A percentile compares a stretch with the other conserved stretches of the same genome.
These are phyloP conservation scores for Leishmania aethiopica DNA, from an alignment of 208 protist genomes.

Conservation along the genomic window DNA sequence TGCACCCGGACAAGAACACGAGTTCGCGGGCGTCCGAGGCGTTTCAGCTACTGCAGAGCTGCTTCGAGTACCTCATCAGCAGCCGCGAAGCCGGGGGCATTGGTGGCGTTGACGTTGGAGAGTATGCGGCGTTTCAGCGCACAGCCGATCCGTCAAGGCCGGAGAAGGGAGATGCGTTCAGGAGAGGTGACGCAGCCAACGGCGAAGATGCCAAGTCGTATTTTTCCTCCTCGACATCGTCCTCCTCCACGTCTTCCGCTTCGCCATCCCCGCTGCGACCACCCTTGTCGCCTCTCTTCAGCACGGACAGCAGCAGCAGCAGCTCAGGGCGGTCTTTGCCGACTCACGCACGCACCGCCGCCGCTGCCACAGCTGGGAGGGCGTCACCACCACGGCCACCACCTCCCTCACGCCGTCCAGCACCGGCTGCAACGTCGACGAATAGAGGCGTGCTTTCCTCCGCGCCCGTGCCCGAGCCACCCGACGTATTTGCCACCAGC, in stretches of 20 bases:
- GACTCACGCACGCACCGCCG: not conserved
- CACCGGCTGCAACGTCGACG: not conserved
- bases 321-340: not conserved
- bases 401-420: not conserved
- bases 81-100: not conserved
- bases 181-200: not conserved
- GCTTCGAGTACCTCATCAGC: constrained; percentile 37
- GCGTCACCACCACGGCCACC: constrained; percentile 5
- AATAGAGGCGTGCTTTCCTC: no score
- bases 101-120: not conserved
- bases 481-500: constrained; percentile 9
- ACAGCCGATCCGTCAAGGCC: not conserved
- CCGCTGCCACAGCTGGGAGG: not conserved
- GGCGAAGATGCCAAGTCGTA: not conserved
- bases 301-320: constrained; percentile 7
- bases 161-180: not conserved
- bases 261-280: not conserved
- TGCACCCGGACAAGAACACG: constrained; percentile 88
- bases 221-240: not conserved
- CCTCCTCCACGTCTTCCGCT: not conserved
- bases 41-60: constrained; percentile 63
- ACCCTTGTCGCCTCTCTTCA: constrained; percentile 1
- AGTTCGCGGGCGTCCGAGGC: constrained; percentile 41
- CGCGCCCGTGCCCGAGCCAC: constrained; percentile 13
- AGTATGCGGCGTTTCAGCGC: not conserved